Percentiles rank a stretch among this genome's conserved stretches.
phyloP scores from a whole-genome alignment of 805 yeast species.

The Scheffersomyces lignosus region DNA sequence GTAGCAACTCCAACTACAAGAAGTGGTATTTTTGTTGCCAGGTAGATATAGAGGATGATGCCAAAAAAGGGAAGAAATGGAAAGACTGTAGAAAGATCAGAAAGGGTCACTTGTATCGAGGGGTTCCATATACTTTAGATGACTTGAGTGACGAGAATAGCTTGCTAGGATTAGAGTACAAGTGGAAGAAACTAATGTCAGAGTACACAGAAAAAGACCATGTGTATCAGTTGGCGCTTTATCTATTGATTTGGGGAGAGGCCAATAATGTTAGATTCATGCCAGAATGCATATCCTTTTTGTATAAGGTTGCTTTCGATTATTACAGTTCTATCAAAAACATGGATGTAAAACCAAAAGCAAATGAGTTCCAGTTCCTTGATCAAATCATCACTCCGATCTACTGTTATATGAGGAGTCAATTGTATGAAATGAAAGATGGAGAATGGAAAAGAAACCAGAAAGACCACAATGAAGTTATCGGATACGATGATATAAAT shows the following conservation, averaged over 20 bases:
- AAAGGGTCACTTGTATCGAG: slow-evolving; percentile 38
- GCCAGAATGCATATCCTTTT: slow-evolving; percentile 43
- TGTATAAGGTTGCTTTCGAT: slow-evolving; percentile 29
- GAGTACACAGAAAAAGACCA: slow-evolving; percentile 54
- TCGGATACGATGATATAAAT: slow-evolving; percentile 58
- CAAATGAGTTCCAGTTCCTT: slow-evolving; percentile 27
- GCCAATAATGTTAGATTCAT: slow-evolving; percentile 61
- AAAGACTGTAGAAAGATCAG: slow-evolving; percentile 21
- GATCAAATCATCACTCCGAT: slow-evolving; percentile 46
- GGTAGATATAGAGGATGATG: slow-evolving; percentile 68
- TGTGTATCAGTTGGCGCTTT: slow-evolving; percentile 64
- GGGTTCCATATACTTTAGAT: slow-evolving; percentile 28
- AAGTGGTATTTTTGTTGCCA: slow-evolving; percentile 93
- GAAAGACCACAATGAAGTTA: slow-evolving; percentile 62
- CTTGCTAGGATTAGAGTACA: slow-evolving; percentile 26
- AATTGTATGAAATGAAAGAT: slow-evolving; percentile 57
- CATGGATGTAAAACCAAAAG: slow-evolving; percentile 12
- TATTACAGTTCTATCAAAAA: slow-evolving; percentile 14
- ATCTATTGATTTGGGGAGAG: slow-evolving; percentile 72
- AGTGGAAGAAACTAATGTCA: slow-evolving; percentile 72
- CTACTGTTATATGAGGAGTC: slow-evolving; percentile 62
- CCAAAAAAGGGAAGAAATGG: slow-evolving; percentile 30
- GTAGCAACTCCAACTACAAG: slow-evolving; percentile 79
- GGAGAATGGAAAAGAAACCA: slow-evolving; percentile 63
- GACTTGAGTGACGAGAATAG: slow-evolving; percentile 16